phyloP scores from a whole-genome alignment of 495 filamentous ascomycete genomes.

The Penicillium antarcticum region DNA sequence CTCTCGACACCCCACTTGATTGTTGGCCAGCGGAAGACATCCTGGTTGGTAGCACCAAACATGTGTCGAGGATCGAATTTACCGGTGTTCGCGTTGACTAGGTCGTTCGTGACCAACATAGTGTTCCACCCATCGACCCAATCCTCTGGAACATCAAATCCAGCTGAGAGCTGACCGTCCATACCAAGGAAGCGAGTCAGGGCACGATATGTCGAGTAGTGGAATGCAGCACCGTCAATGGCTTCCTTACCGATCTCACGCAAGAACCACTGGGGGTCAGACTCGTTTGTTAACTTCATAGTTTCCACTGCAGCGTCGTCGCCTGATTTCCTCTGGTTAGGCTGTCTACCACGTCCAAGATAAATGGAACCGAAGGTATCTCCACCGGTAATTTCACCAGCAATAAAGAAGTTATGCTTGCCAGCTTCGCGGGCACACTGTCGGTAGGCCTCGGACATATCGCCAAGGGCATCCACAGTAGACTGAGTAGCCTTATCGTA shows the following conservation, averaged over 20 bases:
- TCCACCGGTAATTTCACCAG: slow-evolving; percentile 64
- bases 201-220: slow-evolving; percentile 66
- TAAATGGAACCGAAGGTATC: slow-evolving; percentile 64
- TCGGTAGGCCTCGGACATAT: slow-evolving; percentile 51
- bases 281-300: slow-evolving; percentile 43
- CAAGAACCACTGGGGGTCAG: slow-evolving; percentile 49
- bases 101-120: slow-evolving; percentile 60
- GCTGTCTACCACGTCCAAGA: slow-evolving; percentile 61
- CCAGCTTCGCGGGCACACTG: slow-evolving; percentile 52
- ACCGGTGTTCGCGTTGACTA: slow-evolving; percentile 62
- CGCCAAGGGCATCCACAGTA: slow-evolving; percentile 59
- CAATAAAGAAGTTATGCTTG: slow-evolving; percentile 63
- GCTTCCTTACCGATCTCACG: slow-evolving; percentile 56
- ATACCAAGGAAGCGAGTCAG: slow-evolving; percentile 65
- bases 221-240: slow-evolving; percentile 64
- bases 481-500: slow-evolving; percentile 66
- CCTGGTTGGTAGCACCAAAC: slow-evolving; percentile 68
- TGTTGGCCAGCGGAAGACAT: slow-evolving; percentile 74
- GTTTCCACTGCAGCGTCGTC: slow-evolving; percentile 32
- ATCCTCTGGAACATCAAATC: slow-evolving; percentile 54
- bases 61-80: slow-evolving; percentile 68
- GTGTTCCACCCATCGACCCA: slow-evolving; percentile 58
- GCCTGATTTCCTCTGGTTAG: slow-evolving; percentile 35
- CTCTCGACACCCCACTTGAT: slow-evolving; percentile 58
- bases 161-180: slow-evolving; percentile 57